These are phyloP conservation scores for Trichoderma pleuroti DNA, from an alignment of 2,329 filamentous ascomycete genomes.

Conservation along the genomic window DNA sequence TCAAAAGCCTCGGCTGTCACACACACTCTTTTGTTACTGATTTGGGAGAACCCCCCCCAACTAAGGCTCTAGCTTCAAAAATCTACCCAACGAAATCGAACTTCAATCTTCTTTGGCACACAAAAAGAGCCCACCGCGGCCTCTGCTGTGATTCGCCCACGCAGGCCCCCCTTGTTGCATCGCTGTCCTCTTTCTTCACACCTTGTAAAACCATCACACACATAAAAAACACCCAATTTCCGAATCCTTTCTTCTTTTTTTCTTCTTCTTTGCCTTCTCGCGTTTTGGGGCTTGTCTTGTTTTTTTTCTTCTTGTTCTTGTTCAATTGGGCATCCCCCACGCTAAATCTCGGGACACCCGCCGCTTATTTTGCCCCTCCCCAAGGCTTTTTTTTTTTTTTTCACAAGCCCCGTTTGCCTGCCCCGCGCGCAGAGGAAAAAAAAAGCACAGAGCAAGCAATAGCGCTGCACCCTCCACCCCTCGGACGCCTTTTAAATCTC, in stretches of 20 bases:
- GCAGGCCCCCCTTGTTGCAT: background rate
- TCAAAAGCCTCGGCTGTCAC: background rate
- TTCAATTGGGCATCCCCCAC: background rate
- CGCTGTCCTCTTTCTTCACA: slow-evolving; percentile 4
- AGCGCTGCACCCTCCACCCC: slow-evolving; percentile 24
- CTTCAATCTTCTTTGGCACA: background rate
- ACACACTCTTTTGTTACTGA: background rate
- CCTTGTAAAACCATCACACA: background rate
- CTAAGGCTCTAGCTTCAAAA: background rate
- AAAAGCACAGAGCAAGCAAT: slow-evolving; percentile 26
- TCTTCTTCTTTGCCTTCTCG: background rate
- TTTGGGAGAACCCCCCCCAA: background rate
- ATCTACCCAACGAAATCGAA: background rate
- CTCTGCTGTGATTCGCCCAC: background rate
- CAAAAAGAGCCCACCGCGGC: background rate
- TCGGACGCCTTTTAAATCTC: slow-evolving; percentile 38
- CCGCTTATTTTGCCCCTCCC: slow-evolving; percentile 17
- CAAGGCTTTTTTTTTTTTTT: background rate
- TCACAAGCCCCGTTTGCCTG: slow-evolving; percentile 25
- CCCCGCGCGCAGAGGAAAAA: slow-evolving; percentile 12
- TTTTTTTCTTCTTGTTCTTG: background rate
- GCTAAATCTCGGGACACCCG: background rate
- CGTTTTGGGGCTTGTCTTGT: background rate
- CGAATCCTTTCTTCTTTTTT: background rate
- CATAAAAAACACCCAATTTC: background rate